A percentile compares a stretch with the other conserved stretches of the same genome.
These are phyloP conservation scores for Yamadazyma insecticola DNA, from an alignment of 805 yeast species.

Conservation along the genomic window DNA sequence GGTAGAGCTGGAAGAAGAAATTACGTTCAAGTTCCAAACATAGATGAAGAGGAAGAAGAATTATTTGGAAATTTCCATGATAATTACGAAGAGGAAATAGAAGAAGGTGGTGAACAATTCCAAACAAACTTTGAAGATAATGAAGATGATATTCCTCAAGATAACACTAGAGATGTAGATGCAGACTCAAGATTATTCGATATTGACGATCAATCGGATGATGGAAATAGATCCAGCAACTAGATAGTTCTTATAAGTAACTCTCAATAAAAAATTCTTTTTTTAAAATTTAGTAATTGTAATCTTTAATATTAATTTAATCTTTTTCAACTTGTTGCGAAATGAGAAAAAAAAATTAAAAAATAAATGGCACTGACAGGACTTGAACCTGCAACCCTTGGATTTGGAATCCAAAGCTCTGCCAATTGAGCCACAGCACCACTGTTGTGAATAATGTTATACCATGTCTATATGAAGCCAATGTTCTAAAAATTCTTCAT, in stretches of 20 bases:
- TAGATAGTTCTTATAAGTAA: not conserved
- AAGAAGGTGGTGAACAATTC: conserved; percentile 21
- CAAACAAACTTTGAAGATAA: conserved; percentile 14
- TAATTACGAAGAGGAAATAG: conserved; percentile 34
- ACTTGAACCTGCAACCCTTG: conserved; percentile 85
- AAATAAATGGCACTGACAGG: conserved; percentile 58
- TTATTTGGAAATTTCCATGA: conserved; percentile 39
- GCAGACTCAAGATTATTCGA: conserved; percentile 12
- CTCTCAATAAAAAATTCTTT: not conserved
- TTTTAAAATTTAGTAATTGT: not conserved
- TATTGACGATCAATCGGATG: conserved; percentile 11
- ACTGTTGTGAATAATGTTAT: no score
- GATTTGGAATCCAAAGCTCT: conserved; percentile 49
- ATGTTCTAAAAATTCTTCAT: no score
- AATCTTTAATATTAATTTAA: not conserved
- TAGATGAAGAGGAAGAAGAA: conserved; percentile 35
- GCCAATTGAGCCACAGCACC: conserved; percentile 39
- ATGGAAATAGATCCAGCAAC: conserved; percentile 1
- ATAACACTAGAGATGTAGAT: conserved; percentile 5
- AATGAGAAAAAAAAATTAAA: not conserved
- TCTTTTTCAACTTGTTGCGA: no score
- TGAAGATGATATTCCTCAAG: conserved; percentile 8
- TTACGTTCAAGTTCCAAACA: conserved; percentile 38
- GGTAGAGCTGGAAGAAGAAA: conserved; percentile 36
- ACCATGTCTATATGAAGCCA: no score